Evolutionary conservation across 768 basidiomycete genomes (phyloP), one percentile per base, ranked within the genome.

Genomic region (Pleurotus cornucopiae): DNA sequence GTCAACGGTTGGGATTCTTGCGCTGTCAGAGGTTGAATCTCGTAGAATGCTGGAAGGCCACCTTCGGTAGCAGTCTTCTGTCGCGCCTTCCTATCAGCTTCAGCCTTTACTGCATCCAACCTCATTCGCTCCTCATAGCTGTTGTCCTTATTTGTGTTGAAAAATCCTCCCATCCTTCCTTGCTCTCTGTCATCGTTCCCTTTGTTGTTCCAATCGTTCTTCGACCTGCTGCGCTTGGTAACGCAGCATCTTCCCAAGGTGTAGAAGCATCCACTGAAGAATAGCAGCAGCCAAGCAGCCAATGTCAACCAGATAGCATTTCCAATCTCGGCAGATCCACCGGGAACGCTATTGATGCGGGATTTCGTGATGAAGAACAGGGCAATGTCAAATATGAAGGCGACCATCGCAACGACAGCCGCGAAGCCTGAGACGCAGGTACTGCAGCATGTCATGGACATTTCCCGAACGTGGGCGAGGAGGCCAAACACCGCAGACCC

Each of bases 371-470:
- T 72, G 76, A 91, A 93, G 74, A 98, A 98, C 56, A 97, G 74
- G 61, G 82, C 89, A 57, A 98, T 72, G 69, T 99, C 97, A 70
- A 98, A 94, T 30, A 96, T 83, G 71, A 98, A 95, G 4, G 95
- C 94, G 44, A 91, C 64, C 58, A 98, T 76, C 49, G 92, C 80
- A 57, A 96, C 71, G 1, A 80, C 71, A 0, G 93, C 91, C 11
- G 88, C 92, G 59, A 94, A 83, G 5, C 91, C 86, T 3, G 91
- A 88, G 57, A 96, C 73, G 62, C 80, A 90, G 52, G 86, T 86
- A 63, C 89, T 91, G 72, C 83, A 88, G 67, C 89, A 93, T 26
- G 80, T 75, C 88, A 91, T 92, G 55, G 89, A 82, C 79, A 91
- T 85, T 67, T 92, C 88, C 12, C 88, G 85, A 57, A 96, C 78